Conservation (phyloP, 805 yeast genomes). For the Ogataea haglerorum region DNA sequence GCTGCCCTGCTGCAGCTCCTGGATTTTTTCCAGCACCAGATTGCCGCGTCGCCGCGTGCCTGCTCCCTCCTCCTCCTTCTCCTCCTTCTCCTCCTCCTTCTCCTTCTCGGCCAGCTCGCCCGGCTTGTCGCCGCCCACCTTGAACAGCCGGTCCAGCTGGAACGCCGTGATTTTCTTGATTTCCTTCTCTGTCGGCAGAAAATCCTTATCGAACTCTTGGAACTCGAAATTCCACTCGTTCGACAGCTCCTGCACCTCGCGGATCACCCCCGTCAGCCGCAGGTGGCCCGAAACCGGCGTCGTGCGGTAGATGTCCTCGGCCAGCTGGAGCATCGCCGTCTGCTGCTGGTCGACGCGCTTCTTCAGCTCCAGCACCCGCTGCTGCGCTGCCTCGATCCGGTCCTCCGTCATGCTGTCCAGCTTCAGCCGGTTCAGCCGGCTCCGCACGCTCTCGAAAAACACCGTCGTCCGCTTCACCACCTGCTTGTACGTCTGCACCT, state of each 20-base stretch:
- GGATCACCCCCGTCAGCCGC: conserved; percentile 62
- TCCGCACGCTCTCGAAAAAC: conserved; percentile 71
- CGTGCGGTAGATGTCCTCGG: conserved; percentile 50
- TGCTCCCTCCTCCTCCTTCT: conserved; percentile 18
- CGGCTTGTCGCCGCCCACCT: conserved; percentile 37
- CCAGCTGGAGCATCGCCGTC: conserved; percentile 38
- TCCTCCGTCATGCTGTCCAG: conserved; percentile 71
- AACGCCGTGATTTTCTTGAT: conserved; percentile 85
- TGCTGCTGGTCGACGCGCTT: conserved; percentile 50
- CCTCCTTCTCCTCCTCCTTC: conserved; percentile 12
- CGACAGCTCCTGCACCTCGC: conserved; percentile 75
- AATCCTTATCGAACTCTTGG: conserved; percentile 70
- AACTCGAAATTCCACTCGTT: conserved; percentile 87
- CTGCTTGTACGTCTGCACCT: conserved; percentile 55
- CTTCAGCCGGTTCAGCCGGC: conserved; percentile 73
- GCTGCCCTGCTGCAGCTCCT: conserved; percentile 20
- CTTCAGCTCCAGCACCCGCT: conserved; percentile 56
- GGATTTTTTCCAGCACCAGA: conserved; percentile 24
- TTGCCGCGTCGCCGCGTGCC: conserved; percentile 16
- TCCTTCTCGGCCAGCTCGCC: conserved; percentile 20
- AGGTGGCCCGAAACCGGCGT: conserved; percentile 65
- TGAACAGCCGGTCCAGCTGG: conserved; percentile 73
- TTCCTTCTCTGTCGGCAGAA: conserved; percentile 89
- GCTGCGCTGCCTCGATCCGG: conserved; percentile 64
- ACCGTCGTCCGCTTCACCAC: conserved; percentile 50